Percentiles rank a stretch among this genome's conserved stretches.
phyloP scores from a whole-genome alignment of 495 filamentous ascomycete genomes.

The Xylaria castorea region DNA sequence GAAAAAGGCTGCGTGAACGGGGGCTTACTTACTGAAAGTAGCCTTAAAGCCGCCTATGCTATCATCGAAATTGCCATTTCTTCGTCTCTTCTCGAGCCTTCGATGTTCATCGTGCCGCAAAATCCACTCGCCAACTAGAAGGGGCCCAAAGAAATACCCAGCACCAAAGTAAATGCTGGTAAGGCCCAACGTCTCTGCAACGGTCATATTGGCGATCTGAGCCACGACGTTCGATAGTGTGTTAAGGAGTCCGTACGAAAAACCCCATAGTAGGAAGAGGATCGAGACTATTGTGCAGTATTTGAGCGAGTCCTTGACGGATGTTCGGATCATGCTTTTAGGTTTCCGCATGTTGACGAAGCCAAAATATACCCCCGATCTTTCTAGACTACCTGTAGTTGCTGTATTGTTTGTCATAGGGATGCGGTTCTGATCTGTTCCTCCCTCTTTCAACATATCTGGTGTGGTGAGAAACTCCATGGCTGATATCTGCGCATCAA shows the following conservation, averaged over 20 bases:
- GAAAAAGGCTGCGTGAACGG: no score
- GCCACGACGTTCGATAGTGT: conserved; percentile 69
- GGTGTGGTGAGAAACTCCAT: conserved; percentile 67
- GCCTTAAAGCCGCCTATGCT: conserved; percentile 43
- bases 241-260: conserved; percentile 83
- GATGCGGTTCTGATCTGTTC: conserved; percentile 11
- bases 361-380: conserved; percentile 64
- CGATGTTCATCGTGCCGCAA: conserved; percentile 63
- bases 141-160: conserved; percentile 69
- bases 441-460: conserved; percentile 40
- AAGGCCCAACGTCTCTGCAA: conserved; percentile 47
- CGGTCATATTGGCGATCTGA: conserved; percentile 45
- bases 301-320: conserved; percentile 53
- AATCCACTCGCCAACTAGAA: conserved; percentile 71
- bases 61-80: conserved; percentile 34
- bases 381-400: conserved; percentile 11
- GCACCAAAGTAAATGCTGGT: conserved; percentile 53
- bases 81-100: conserved; percentile 32
- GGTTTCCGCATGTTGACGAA: conserved; percentile 83
- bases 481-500: conserved; percentile 54
- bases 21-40: conserved; percentile 36
- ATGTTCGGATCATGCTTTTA: conserved; percentile 74
- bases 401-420: conserved; percentile 10
- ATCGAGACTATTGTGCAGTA: conserved; percentile 71
- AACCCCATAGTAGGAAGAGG: conserved; percentile 88